Evolutionary conservation across 2,329 filamentous ascomycete genomes (phyloP).

Genomic region (Orbilia brochopaga): DNA sequence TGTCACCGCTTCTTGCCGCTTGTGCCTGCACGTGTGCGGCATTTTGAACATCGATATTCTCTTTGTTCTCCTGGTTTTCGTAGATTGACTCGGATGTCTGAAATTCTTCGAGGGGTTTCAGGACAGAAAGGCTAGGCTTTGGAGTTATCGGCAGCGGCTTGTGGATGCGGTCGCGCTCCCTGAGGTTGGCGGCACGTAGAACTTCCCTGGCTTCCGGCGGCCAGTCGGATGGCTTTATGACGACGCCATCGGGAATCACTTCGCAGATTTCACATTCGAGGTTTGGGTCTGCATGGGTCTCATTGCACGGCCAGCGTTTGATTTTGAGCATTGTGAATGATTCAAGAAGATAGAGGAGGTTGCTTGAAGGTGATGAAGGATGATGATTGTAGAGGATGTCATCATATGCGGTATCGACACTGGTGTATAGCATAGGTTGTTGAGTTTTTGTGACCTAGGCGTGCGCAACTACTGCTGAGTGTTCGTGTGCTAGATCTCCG

Average conservation of each 20-base stretch:
- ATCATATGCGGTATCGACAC: too few relatives aligned
- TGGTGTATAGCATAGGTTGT: too few relatives aligned
- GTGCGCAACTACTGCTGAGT: too few relatives aligned
- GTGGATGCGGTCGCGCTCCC: neutral
- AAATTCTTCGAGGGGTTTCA: neutral
- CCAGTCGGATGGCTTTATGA: constrained; percentile 13
- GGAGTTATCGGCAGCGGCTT: neutral
- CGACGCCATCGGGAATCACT: constrained; percentile 1
- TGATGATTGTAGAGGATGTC: neutral
- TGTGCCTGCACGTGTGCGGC: neutral
- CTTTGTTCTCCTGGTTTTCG: neutral
- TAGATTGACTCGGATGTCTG: neutral
- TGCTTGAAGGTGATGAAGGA: neutral
- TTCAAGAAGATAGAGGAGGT: neutral
- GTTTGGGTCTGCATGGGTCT: constrained; percentile 1
- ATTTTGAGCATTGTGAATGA: neutral
- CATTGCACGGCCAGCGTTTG: neutral
- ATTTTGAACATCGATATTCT: neutral
- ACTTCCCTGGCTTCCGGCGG: constrained; percentile 3
- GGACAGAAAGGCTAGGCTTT: neutral
- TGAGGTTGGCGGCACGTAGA: constrained; percentile 3
- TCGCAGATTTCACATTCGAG: constrained; percentile 12
- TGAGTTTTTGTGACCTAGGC: too few relatives aligned
- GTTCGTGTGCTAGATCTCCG: too few relatives aligned
- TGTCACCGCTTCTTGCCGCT: neutral